These are phyloP conservation scores for Acanthamoeba sp. DNA, from an alignment of 208 protist genomes.

Conservation along the genomic window DNA sequence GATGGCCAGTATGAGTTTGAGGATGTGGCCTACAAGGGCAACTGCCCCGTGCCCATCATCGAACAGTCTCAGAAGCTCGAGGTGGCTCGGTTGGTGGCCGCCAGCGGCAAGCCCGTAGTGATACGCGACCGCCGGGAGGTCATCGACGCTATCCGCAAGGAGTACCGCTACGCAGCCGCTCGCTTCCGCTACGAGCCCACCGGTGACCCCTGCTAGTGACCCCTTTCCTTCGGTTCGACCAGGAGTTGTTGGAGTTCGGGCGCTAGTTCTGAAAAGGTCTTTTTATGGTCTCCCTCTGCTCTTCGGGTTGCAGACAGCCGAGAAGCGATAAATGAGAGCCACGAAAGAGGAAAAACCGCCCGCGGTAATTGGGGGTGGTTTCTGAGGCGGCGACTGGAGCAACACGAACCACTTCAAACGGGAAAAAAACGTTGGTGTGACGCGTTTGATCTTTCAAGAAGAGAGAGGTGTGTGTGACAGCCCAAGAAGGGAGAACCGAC, in stretches of 20 bases:
- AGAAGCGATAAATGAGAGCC: too few relatives aligned
- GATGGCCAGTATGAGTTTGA: slow-evolving; percentile 82
- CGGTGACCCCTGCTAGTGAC: too few relatives aligned
- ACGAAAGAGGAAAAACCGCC: too few relatives aligned
- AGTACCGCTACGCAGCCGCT: slow-evolving; percentile 67
- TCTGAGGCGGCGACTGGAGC: background rate
- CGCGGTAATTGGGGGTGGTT: background rate
- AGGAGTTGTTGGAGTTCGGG: too few relatives aligned
- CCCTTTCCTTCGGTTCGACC: too few relatives aligned
- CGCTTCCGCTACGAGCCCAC: background rate
- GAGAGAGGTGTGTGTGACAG: too few relatives aligned
- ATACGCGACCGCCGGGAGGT: slow-evolving; percentile 78
- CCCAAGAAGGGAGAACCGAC: too few relatives aligned
- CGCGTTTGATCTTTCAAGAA: too few relatives aligned
- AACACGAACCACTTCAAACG: background rate
- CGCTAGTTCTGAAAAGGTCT: too few relatives aligned
- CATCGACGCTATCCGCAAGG: slow-evolving; percentile 74
- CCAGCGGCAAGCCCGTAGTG: slow-evolving; percentile 79
- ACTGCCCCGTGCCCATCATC: slow-evolving; percentile 86
- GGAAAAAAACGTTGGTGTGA: too few relatives aligned
- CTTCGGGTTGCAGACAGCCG: too few relatives aligned
- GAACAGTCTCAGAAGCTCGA: slow-evolving; percentile 87
- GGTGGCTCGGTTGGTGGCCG: slow-evolving; percentile 80
- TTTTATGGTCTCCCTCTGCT: too few relatives aligned
- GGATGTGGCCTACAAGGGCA: slow-evolving; percentile 85